A percentile compares a stretch with the other conserved stretches of the same genome.
Conservation (phyloP, 768 basidiomycete species). For the Xerocomus spinulosus region DNA sequence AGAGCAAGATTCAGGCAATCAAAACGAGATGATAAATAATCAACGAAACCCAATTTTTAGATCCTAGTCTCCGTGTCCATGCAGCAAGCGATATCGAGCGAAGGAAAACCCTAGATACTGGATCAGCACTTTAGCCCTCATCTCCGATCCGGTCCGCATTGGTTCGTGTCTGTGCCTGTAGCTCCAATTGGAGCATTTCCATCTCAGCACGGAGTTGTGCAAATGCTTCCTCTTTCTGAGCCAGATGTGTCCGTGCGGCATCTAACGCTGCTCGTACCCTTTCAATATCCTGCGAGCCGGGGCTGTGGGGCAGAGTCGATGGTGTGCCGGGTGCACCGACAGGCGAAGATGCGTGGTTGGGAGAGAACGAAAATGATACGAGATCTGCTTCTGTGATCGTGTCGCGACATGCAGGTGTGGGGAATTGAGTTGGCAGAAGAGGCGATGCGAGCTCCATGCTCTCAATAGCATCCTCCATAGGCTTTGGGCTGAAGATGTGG, state of each 20-base stretch:
- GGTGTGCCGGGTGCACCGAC: not conserved
- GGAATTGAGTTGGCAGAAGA: conserved; percentile 33
- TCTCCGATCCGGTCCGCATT: no score
- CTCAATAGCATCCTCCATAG: conserved; percentile 32
- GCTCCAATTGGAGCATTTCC: conserved; percentile 15
- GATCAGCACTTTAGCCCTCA: no score
- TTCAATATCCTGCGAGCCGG: conserved; percentile 16
- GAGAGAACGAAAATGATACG: conserved; percentile 19
- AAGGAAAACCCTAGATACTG: no score
- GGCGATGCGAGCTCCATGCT: conserved; percentile 54
- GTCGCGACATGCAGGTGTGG: not conserved
- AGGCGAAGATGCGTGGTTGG: conserved; percentile 18
- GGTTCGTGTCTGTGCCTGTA: conserved; percentile 4
- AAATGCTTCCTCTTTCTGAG: conserved; percentile 22
- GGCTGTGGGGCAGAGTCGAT: not conserved
- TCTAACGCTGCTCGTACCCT: conserved; percentile 19
- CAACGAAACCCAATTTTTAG: no score
- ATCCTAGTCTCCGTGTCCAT: no score
- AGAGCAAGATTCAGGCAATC: no score
- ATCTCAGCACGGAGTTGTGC: conserved; percentile 20
- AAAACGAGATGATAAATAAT: no score
- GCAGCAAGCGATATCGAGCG: no score
- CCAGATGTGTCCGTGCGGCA: conserved; percentile 17
- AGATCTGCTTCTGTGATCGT: conserved; percentile 11
- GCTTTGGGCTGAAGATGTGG: conserved; percentile 10